Conservation (phyloP, 306 rosid genomes). For the Vigna angularis region DNA sequence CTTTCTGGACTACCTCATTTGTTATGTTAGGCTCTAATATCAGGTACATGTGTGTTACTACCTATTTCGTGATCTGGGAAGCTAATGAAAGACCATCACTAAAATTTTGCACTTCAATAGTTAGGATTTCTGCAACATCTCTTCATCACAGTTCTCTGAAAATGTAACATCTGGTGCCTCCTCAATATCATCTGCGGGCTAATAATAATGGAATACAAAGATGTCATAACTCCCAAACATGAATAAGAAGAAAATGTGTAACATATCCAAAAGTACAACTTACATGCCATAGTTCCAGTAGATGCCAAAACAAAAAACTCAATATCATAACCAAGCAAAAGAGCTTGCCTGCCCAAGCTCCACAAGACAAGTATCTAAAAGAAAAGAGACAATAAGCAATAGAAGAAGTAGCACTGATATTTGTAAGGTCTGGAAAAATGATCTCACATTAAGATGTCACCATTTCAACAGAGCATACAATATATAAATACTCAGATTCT, state of each 20-base stretch:
- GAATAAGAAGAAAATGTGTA: not conserved
- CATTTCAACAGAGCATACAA: not conserved
- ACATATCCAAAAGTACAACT: slow-evolving; percentile 24
- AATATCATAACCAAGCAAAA: slow-evolving; percentile 81
- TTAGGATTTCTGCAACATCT: slow-evolving; percentile 27
- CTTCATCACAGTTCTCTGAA: slow-evolving; percentile 47
- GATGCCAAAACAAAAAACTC: slow-evolving; percentile 74
- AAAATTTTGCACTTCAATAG: slow-evolving; percentile 1
- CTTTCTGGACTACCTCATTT: not conserved
- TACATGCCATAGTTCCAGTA: slow-evolving; percentile 80
- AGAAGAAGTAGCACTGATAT: not conserved
- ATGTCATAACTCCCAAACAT: not conserved
- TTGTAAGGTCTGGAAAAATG: slow-evolving; percentile 6
- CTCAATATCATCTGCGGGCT: slow-evolving; percentile 77
- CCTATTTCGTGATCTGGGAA: not conserved
- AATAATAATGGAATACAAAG: slow-evolving; percentile 35
- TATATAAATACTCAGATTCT: not conserved
- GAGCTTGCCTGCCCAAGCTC: slow-evolving; percentile 87
- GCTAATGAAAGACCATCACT: not conserved
- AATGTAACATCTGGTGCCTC: slow-evolving; percentile 64
- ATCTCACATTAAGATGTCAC: not conserved
- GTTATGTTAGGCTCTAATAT: slow-evolving; percentile 1
- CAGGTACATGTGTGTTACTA: not conserved
- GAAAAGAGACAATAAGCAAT: slow-evolving; percentile 36
- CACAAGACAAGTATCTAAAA: slow-evolving; percentile 73